Base-by-base conservation (phyloP, 176 grass and related monocot species). In the Neostapfia colusana region DNA sequence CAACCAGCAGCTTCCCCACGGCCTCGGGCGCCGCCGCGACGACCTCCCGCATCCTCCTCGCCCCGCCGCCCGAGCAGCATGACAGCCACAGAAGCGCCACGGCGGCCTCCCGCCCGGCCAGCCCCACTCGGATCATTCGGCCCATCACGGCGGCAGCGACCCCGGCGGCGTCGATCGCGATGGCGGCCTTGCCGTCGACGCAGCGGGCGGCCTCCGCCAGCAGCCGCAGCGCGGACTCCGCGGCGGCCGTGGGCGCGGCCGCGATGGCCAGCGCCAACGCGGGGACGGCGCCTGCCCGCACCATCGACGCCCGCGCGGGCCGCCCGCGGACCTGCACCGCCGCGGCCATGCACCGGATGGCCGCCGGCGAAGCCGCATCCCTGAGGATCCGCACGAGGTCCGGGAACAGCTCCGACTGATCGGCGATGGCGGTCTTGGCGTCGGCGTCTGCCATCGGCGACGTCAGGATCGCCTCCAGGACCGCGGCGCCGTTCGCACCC, bases 1-100 rank as follows among this genome's bases (percentile, higher is more conserved):
- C 94, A 70, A 93, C 79, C 14, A 97, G 86, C 71, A 97, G 79
- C 82, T 93, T 93, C 50, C 86, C 91, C 56, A 93, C 81, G 5
- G 70, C 91, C 48, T 88, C 94, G 5, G 82, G 83, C 18, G 78
- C 86, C 2, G 41, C 68, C 16, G 80, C 80, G 18, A 91, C 82
- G 12, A 88, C 94, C 46, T 93, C 88, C 50, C 88, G 85, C 70
- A 86, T 90, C 55, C 79, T 59, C 77, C 83, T 59, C 17, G 91
- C 90, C 28, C 88, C 83, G 50, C 83, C 55, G 2, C 78, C 84
- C 7, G 83, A 89, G 79, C 81, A 91, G 91, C 91, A 97, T 8
- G 62, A 50, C 49, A 78, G 70, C 94, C 94, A 97, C 21, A 97
- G 88, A 60, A 80, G 83, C 50, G 82, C 86, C 82, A 97, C 94